Base-by-base conservation (phyloP, 176 grass and related monocot species). In the Themeda triandra region DNA sequence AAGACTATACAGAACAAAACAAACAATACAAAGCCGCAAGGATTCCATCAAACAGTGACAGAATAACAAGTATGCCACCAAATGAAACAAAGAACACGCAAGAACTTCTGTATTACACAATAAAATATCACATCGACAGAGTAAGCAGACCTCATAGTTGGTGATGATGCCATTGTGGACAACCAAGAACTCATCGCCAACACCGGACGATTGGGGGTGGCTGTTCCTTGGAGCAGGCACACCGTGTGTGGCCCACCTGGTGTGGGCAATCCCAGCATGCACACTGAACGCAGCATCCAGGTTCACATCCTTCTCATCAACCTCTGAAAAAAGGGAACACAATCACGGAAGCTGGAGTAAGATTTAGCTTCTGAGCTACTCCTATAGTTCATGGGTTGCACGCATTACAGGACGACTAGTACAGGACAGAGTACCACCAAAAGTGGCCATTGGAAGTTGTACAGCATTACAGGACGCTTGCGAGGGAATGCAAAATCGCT, bases 131-230 rank as follows among this genome's bases (percentile, higher is more conserved):
- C 25, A 82, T 25, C 2, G 39, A 32, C 8, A 65, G 60, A 15
- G 51, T 56, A 71, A 76, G 87, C 65, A 73, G 67, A 98, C 96
- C 96, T 98, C 96, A 54, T 98, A 98, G 78, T 98, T 98, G 31
- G 96, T 98, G 86, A 98, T 98, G 36, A 98, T 98, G 72, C 96
- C 96, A 87, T 98, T 98, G 80, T 98, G 96, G 84, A 98, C 96
- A n/a, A 98, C 91, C 71, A 95, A 75, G 84, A 98, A 98, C 63
- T 98, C 96, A 15, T 98, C 88, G 37, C 91, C 86, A 1, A 82
- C 68, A n/a, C 89, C 96, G 4, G 96, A 98, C 59, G 96, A 93
- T 86, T 98, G 96, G 12, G 96, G 96, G 66, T 98, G 96, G 83
- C 96, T 98, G 86, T 98, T 98, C 80, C 87, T 95, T 5, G 93